phyloP scores from a whole-genome alignment of 768 basidiomycete species.

The Paxillus rubicundulus region DNA sequence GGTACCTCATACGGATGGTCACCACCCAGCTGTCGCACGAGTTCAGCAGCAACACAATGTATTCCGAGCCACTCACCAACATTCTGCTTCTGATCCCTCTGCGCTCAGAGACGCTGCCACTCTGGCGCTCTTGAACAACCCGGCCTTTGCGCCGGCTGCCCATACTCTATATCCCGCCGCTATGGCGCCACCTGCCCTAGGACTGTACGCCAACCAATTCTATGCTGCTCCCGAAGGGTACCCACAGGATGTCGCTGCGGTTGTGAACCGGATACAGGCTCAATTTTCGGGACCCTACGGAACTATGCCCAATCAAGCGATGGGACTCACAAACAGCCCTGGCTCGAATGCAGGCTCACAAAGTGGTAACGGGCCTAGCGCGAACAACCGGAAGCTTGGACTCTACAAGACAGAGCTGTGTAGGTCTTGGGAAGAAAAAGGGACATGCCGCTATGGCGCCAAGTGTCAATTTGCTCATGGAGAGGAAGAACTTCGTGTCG shows the following conservation, averaged over 20 bases:
- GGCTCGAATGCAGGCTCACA: slow-evolving; percentile 25
- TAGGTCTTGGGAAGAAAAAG: slow-evolving; percentile 92
- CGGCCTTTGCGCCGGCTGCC: slow-evolving; percentile 47
- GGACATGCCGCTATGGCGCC: slow-evolving; percentile 76
- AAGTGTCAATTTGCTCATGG: slow-evolving; percentile 96
- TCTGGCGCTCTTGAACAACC: slow-evolving; percentile 60
- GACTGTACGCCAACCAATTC: slow-evolving; percentile 71
- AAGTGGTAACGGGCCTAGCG: slow-evolving; percentile 66
- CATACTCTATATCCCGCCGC: slow-evolving; percentile 53
- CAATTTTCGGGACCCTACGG: slow-evolving; percentile 57
- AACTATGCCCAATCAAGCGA: slow-evolving; percentile 42
- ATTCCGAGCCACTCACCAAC: slow-evolving; percentile 74
- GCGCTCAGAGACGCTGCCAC: slow-evolving; percentile 68
- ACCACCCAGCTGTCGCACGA: slow-evolving; percentile 65
- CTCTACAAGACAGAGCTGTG: slow-evolving; percentile 91
- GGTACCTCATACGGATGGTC: slow-evolving; percentile 48
- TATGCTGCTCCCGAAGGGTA: slow-evolving; percentile 63
- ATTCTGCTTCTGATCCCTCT: slow-evolving; percentile 81
- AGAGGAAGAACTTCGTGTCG: slow-evolving; percentile 80
- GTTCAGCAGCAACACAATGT: slow-evolving; percentile 77
- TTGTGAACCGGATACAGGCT: slow-evolving; percentile 60
- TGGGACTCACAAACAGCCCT: slow-evolving; percentile 44
- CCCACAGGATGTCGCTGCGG: slow-evolving; percentile 50
- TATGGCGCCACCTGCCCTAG: slow-evolving; percentile 44
- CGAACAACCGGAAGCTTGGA: slow-evolving; percentile 88